A percentile compares a stretch with the other conserved stretches of the same genome.
These are phyloP conservation scores for Begonia masoniana DNA, from an alignment of 306 rosid genomes.

Conservation along the genomic window DNA sequence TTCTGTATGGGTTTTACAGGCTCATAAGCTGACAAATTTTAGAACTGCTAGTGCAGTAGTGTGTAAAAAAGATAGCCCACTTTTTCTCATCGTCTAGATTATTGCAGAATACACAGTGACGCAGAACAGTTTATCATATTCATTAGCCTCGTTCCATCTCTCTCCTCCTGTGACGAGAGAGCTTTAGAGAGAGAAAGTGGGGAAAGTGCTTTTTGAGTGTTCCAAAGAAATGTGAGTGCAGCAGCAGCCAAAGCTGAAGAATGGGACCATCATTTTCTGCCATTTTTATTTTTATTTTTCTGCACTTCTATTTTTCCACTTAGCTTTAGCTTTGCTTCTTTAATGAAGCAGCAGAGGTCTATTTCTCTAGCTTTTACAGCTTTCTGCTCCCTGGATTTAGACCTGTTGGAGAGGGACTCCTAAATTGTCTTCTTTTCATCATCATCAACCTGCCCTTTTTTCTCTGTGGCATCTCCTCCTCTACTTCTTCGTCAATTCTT, in stretches of 20 bases:
- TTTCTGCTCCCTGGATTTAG: conserved; percentile 42
- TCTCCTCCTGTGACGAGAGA: conserved; percentile 25
- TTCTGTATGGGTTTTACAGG: conserved; percentile 18
- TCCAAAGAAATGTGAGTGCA: conserved; percentile 54
- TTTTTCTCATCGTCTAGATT: conserved; percentile 19
- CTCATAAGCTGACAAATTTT: conserved; percentile 54
- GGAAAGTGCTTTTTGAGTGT: conserved; percentile 35
- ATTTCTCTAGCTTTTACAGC: conserved; percentile 34
- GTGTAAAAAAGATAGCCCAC: conserved; percentile 63
- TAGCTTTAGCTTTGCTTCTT: conserved; percentile 34
- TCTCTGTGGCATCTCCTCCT: background rate
- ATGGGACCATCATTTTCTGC: conserved; percentile 50
- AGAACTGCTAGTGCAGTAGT: conserved; percentile 78
- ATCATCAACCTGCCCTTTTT: background rate
- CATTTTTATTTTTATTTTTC: conserved; percentile 15
- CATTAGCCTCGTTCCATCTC: conserved; percentile 3
- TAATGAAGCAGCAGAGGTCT: conserved; percentile 44
- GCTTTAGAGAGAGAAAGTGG: conserved; percentile 14
- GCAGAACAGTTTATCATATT: conserved; percentile 17
- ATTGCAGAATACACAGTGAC: conserved; percentile 17
- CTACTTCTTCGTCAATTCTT: conserved; percentile 9
- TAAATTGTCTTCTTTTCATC: conserved; percentile 14
- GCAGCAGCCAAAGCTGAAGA: conserved; percentile 57
- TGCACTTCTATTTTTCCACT: too few relatives aligned
- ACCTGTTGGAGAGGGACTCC: conserved; percentile 12